Evolutionary conservation across 2,329 filamentous ascomycete species (phyloP), one percentile per base, ranked within the genome.

Genomic region (Celoporthe dispersa): DNA sequence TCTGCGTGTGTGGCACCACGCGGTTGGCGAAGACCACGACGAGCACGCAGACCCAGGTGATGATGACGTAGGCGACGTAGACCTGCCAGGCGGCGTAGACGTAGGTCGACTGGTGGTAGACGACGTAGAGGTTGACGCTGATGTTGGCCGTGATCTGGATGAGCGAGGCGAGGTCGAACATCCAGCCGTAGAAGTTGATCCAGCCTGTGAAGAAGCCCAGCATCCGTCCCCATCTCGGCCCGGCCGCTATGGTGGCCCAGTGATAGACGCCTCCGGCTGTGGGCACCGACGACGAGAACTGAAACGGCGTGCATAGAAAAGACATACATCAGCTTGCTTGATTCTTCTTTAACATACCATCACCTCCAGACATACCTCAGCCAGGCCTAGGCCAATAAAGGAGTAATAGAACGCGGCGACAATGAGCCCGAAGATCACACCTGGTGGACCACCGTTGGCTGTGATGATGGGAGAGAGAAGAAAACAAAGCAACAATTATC

Each of bases 261-360:
- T 89, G 87, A 73, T 89, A 89, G 16, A 90, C 86, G 73, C 87
- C 87, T 73, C 84, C 87, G 22, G 86, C 83, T 2, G 87, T 88
- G 25, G 87, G 88, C 66, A 90, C 86, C 9, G 86, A 85, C 5
- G 87, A 89, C n/a, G 88, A 86, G 72, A 90, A 80, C 80, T 90
- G 81, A 25, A 64, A n/a, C n/a, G n/a, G n/a, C n/a, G 41, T 31
- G 12, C n/a, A 9, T 44, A 39, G 16, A 37, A 22, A 31, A 22
- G 37, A 11, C 14, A 37, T 9, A 8, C 8, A 6, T 41, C 22
- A 19, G 22, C n/a, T 2, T 35, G 28, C n/a, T 14, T n/a, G 11
- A 8, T n/a, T 11, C 31, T 62, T 6, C 14, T 28, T 6, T 62
- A 5, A 22, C 4, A 60, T 44, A 22, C 8, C 35, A 22, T n/a